Percentiles rank a stretch among this genome's conserved stretches.
Conservation (phyloP, 139 green algal species). For the Medakamo hakoo region DNA sequence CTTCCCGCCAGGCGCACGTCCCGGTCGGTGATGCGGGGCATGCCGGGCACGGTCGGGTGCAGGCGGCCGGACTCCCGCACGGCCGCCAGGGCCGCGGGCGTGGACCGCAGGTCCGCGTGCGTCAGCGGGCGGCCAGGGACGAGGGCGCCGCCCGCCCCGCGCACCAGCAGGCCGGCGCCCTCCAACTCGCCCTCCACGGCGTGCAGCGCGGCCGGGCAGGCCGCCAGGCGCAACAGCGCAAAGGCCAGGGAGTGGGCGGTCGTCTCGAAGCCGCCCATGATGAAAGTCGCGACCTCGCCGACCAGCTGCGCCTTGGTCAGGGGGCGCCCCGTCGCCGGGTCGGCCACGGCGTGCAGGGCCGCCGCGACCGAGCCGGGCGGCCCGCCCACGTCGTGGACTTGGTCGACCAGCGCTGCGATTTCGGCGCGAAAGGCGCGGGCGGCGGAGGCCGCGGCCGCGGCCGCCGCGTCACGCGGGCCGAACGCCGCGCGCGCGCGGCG, state of each 20-base stretch:
- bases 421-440: too few relatives aligned
- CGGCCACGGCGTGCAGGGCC: too few relatives aligned
- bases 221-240: constrained; percentile 16
- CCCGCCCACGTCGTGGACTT: too few relatives aligned
- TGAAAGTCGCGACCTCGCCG: constrained; percentile 11
- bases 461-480: neutral
- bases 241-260: constrained; percentile 21
- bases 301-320: constrained; percentile 5
- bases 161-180: constrained; percentile 3
- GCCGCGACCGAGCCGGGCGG: too few relatives aligned
- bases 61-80: constrained; percentile 23
- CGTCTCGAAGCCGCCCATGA: constrained; percentile 21
- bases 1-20: neutral
- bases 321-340: too few relatives aligned
- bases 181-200: constrained; percentile 9
- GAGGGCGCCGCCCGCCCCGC: neutral
- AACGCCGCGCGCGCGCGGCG: too few relatives aligned
- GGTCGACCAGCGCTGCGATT: too few relatives aligned
- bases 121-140: neutral
- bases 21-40: neutral
- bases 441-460: neutral
- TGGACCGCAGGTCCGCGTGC: constrained; percentile 9
- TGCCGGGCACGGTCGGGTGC: constrained; percentile 12
- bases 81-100: constrained; percentile 1
- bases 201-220: constrained; percentile 9